Evolutionary conservation across 1,139 yeast genomes (phyloP), one percentile per base, ranked within the genome.

Genomic region (Zygosaccharomyces pseudobailii): DNA sequence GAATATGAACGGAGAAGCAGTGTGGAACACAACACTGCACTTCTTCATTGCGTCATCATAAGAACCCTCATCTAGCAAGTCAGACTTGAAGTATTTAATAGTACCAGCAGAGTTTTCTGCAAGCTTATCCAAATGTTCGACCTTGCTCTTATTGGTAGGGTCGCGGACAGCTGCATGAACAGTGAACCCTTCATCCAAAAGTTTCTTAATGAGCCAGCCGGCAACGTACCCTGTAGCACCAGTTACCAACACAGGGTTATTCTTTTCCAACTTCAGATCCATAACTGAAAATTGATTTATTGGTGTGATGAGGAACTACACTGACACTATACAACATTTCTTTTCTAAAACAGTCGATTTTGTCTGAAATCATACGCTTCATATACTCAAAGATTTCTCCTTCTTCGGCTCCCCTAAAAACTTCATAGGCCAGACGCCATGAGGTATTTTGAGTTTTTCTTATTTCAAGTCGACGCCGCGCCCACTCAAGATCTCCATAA

Each of bases 1-100:
- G 70, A 41, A 59, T 66, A 21, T 62, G 48, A 56, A 74, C 70
- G 17, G 84, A 17, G 50, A 47, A 4, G 84, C 84, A 3, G 80
- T 78, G 65, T 82, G 88, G 31, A 80, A 58, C 40, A 82, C 79
- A 34, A 70, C 72, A 6, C 74, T 73, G 1, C 86, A 85, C 28
- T 69, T 70, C 3, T 65, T 69, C 2, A 63, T 67, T 6, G 69
- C 68, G 50, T 80, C 71, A 49, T 79, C 83, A 7, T 66, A 59
- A 10, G 82, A 83, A 25, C 78, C 60, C 50, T 70, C 84, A 51
- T 71, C 72, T 35, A 66, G 47, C 50, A 78, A 65, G 25, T 61
- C 53, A 33, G 61, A 53, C 17, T 55, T 52, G 17, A 30, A 30
- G 13, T 30, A 30, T 30, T 30, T 30, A 10, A 30, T 30, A 30